Conservation (phyloP, 352 stramenopile species). For the Phytophthora melonis region DNA sequence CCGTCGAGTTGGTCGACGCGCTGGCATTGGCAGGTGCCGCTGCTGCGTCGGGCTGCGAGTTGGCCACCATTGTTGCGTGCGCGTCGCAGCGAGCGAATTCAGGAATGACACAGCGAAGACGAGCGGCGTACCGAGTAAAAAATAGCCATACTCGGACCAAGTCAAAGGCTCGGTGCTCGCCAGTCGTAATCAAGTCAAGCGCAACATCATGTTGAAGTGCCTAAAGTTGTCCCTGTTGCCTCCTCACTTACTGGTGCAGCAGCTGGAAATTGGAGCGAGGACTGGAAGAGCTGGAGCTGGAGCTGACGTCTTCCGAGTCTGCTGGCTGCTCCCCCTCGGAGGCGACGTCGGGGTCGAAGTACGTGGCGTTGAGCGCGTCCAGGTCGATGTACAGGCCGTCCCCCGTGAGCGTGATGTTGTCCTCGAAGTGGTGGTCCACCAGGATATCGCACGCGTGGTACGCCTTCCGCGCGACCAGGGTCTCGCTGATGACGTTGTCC, state of each 20-base stretch:
- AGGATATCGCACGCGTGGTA: slow-evolving; percentile 72
- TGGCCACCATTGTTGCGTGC: slow-evolving; percentile 18
- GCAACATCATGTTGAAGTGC: slow-evolving; percentile 28
- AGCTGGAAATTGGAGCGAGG: slow-evolving; percentile 6
- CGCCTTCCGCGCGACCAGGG: slow-evolving; percentile 65
- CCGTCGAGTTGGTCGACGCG: not conserved
- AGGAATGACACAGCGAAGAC: slow-evolving; percentile 18
- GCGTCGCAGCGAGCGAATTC: not conserved
- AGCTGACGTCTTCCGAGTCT: not conserved
- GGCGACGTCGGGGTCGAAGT: slow-evolving; percentile 7
- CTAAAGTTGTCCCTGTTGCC: not conserved
- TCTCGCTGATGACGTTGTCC: slow-evolving; percentile 64
- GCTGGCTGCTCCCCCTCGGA: not conserved
- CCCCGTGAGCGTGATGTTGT: slow-evolving; percentile 64
- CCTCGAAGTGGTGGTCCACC: slow-evolving; percentile 66
- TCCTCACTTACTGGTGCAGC: not conserved
- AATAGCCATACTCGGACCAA: slow-evolving; percentile 15
- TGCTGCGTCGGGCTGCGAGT: slow-evolving; percentile 26
- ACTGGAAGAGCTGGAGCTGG: slow-evolving; percentile 15
- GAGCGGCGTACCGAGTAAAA: not conserved
- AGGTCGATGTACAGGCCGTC: slow-evolving; percentile 70
- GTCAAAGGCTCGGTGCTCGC: slow-evolving; percentile 28
- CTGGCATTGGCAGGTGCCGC: not conserved
- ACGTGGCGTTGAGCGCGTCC: slow-evolving; percentile 62
- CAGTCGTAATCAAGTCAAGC: slow-evolving; percentile 20